Evolutionary conservation across 176 grass and related monocot species (phyloP).

Genomic region (Dendrocalamus sinicus): DNA sequence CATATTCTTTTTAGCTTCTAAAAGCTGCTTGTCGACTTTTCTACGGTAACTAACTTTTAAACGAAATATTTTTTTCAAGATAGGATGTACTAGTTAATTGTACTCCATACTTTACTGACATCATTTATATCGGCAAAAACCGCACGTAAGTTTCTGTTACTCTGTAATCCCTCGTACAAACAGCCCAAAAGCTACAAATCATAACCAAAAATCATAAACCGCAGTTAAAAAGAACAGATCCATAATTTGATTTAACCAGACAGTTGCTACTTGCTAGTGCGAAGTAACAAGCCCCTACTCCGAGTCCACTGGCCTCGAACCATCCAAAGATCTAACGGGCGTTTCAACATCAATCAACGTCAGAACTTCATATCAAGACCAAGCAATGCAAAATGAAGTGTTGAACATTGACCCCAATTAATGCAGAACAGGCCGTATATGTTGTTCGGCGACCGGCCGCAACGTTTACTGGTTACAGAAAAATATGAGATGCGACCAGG

Average conservation of each 20-base stretch:
- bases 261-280: neutral
- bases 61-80: no score
- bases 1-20: no score
- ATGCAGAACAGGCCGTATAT: neutral
- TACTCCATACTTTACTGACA: no score
- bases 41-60: no score
- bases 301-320: neutral
- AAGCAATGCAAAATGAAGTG: neutral
- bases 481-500: constrained; percentile 13
- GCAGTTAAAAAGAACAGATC: no score
- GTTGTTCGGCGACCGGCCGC: neutral
- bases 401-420: neutral
- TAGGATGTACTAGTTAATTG: no score
- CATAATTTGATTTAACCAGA: neutral
- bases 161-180: no score
- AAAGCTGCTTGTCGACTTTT: no score
- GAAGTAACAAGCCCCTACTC: neutral
- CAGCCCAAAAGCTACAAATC: no score
- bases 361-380: neutral
- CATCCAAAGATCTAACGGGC: neutral
- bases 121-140: no score
- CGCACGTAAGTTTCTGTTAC: no score
- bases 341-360: constrained; percentile 19
- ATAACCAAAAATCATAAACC: no score
- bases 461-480: neutral